These are phyloP conservation scores for Daldinia caldariorum DNA, from an alignment of 495 filamentous ascomycete species.

Conservation along the genomic window DNA sequence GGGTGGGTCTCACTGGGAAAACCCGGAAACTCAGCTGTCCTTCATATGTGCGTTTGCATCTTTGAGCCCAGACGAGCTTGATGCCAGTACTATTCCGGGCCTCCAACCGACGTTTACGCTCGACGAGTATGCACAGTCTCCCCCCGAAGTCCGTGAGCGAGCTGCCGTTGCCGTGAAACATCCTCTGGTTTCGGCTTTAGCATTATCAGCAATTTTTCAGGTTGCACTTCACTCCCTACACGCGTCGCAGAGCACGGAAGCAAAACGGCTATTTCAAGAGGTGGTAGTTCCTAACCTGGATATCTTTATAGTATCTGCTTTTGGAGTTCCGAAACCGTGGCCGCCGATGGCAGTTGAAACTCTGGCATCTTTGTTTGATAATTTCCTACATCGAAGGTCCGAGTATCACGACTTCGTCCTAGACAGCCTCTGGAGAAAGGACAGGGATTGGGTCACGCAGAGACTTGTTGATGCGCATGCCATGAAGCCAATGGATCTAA, in stretches of 20 bases:
- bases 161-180: slow-evolving; percentile 81
- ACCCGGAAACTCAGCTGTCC: slow-evolving; percentile 85
- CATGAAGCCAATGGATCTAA: slow-evolving; percentile 76
- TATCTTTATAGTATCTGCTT: slow-evolving; percentile 82
- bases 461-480: slow-evolving; percentile 83
- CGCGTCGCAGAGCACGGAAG: slow-evolving; percentile 71
- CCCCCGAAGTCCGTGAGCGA: slow-evolving; percentile 72
- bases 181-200: slow-evolving; percentile 87
- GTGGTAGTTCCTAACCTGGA: slow-evolving; percentile 74
- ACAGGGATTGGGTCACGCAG: slow-evolving; percentile 81
- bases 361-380: slow-evolving; percentile 61
- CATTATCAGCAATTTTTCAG: slow-evolving; percentile 82
- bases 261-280: slow-evolving; percentile 71
- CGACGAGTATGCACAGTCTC: slow-evolving; percentile 78
- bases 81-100: slow-evolving; percentile 82
- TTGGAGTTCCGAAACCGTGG: slow-evolving; percentile 68
- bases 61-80: slow-evolving; percentile 73
- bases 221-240: slow-evolving; percentile 73
- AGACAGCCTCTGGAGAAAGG: slow-evolving; percentile 86
- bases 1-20: slow-evolving; percentile 84
- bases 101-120: slow-evolving; percentile 79
- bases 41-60: slow-evolving; percentile 86
- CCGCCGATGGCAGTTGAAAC: slow-evolving; percentile 65
- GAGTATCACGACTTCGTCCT: slow-evolving; percentile 82
- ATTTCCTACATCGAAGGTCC: slow-evolving; percentile 58